Base-by-base conservation (phyloP, 163 green algal species). In the Volvox carteri region DNA sequence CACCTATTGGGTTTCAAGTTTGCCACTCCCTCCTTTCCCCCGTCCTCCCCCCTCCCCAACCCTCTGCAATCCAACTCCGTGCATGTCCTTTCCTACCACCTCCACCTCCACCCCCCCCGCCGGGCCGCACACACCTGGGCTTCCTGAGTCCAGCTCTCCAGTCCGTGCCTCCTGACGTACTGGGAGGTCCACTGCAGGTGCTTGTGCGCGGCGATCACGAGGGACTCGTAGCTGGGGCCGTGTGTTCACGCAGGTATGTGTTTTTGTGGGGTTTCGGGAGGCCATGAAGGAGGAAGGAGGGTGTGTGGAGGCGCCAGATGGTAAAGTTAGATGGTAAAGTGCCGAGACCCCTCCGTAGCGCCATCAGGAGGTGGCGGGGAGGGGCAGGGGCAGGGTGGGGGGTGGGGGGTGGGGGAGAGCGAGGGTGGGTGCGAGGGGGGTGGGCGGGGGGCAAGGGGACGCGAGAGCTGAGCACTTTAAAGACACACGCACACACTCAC, bases 131-230 rank as follows among this genome's bases (percentile, higher is more conserved):
- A n/a, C 83, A 92, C 72, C n/a, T 84, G 48, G 19, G 92, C 92
- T 58, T 95, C 90, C 60, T 90, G 73, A 65, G 54, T 72, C 44
- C 88, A 92, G 16, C 42, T 62, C 28, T 74, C 54, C 23, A 95
- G 65, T 2, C 42, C 70, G 78, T 95, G 91, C 30, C 74, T 18
- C 41, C 85, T 73, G 1, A 95, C 89, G 56, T 95, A 95, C 8
- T 56, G 74, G 4, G 62, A 46, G 3, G 85, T 86, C 84, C 78
- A 91, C 23, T 76, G 48, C 54, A 93, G 86, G 73, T 92, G 81
- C 86, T 90, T 30, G 44, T 86, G 81, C 6, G 90, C 90, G 44
- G 78, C 44, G 21, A 79, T 12, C 72, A 91, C 48, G 33, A 81
- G 12, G 11, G 48, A 19, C 48, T 60, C 0, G 50, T 35, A 81